These are phyloP conservation scores for Leccinum fuscescens DNA, from an alignment of 1,284 basidiomycete species.

Conservation along the genomic window DNA sequence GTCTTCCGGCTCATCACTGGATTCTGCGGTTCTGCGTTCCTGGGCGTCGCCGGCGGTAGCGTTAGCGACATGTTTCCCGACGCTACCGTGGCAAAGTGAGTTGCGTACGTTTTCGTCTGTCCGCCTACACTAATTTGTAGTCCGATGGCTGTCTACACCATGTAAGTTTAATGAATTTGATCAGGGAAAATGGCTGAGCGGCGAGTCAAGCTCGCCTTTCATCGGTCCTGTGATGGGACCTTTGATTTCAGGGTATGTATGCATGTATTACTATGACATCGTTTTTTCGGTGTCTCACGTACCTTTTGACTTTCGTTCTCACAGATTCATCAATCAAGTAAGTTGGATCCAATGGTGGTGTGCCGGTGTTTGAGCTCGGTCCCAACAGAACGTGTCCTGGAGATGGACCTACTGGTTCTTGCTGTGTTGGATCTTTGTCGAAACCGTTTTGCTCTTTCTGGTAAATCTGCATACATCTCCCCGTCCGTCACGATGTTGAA, in stretches of 20 bases:
- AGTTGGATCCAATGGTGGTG: constrained; percentile 4
- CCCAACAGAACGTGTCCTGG: constrained; percentile 58
- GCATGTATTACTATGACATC: background rate
- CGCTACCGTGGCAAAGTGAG: constrained; percentile 61
- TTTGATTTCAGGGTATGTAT: constrained; percentile 53
- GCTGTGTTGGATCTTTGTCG: constrained; percentile 58
- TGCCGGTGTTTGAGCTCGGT: background rate
- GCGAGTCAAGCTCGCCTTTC: constrained; percentile 52
- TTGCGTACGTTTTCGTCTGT: constrained; percentile 10
- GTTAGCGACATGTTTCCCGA: constrained; percentile 75
- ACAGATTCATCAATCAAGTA: constrained; percentile 46
- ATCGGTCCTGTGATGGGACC: constrained; percentile 73
- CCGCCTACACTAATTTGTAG: constrained; percentile 35
- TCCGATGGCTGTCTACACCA: constrained; percentile 76
- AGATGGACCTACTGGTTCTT: constrained; percentile 76
- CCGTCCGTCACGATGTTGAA: background rate
- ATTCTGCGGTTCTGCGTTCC: constrained; percentile 69
- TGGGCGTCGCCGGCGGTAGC: constrained; percentile 79
- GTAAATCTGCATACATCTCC: constrained; percentile 36
- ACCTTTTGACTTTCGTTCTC: background rate
- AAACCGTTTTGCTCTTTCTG: constrained; percentile 45
- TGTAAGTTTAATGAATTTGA: constrained; percentile 25
- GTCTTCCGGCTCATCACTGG: constrained; percentile 53
- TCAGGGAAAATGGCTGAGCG: background rate
- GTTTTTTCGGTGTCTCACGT: background rate